Conservation (phyloP, 2,329 filamentous ascomycete genomes). For the Microcera coccophila region DNA sequence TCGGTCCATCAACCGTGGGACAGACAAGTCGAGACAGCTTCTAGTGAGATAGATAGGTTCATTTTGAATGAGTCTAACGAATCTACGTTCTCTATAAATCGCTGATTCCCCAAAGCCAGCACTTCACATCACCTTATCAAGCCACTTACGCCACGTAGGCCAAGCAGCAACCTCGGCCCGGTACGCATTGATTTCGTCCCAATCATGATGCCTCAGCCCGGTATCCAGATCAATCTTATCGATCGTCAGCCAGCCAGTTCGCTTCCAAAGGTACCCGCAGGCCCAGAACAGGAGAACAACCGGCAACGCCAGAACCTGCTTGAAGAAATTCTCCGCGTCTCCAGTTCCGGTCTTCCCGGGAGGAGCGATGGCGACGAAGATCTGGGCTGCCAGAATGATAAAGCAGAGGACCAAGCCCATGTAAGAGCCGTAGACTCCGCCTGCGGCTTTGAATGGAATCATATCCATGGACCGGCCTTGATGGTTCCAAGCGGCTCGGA, state of each 20-base stretch:
- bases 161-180: conserved; percentile 44
- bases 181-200: conserved; percentile 56
- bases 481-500: conserved; percentile 56
- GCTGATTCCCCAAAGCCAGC: no score
- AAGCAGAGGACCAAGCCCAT: conserved; percentile 55
- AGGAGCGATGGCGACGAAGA: conserved; percentile 47
- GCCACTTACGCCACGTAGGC: conserved; percentile 44
- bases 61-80: no score
- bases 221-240: conserved; percentile 64
- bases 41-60: no score
- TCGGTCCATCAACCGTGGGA: no score
- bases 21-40: no score
- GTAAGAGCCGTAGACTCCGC: conserved; percentile 60
- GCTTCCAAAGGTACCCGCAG: conserved; percentile 62
- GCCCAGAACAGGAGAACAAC: conserved; percentile 53
- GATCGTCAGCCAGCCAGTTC: conserved; percentile 53
- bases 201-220: conserved; percentile 61
- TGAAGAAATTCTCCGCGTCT: conserved; percentile 50
- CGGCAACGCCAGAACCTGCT: conserved; percentile 49
- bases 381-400: conserved; percentile 50
- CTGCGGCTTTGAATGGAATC: conserved; percentile 58
- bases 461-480: conserved; percentile 60
- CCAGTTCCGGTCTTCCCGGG: conserved; percentile 28
- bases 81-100: no score
- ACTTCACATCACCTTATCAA: conserved; percentile 23